Evolutionary conservation across 306 rosid species (phyloP).

Genomic region (Rubus idaeus): DNA sequence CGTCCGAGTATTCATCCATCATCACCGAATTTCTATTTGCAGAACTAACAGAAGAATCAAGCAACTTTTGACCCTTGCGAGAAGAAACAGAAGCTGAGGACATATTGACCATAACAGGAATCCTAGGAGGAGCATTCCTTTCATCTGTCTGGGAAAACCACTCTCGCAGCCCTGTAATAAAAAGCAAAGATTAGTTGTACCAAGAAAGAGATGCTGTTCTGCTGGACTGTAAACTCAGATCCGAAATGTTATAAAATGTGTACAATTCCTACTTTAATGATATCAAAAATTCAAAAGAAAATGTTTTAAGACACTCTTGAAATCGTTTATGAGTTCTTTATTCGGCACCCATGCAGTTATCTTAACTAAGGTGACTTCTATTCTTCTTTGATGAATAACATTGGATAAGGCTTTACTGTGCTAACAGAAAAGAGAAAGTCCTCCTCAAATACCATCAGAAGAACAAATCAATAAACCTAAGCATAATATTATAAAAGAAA

Average conservation of each 20-base stretch:
- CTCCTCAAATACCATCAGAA: not conserved
- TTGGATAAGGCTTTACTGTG: not conserved
- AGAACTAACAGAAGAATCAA: slow-evolving; percentile 59
- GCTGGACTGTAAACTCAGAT: not conserved
- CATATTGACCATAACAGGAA: slow-evolving; percentile 99
- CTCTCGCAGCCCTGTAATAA: slow-evolving; percentile 79
- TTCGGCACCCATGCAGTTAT: not conserved
- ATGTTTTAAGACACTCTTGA: not conserved
- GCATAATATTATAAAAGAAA: too few species aligned
- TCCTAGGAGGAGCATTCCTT: slow-evolving; percentile 91
- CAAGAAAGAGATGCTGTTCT: slow-evolving; percentile 6
- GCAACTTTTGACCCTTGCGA: slow-evolving; percentile 59
- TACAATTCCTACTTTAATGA: not conserved
- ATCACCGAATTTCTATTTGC: slow-evolving; percentile 73
- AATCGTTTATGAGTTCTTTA: not conserved
- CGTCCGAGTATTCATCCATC: slow-evolving; percentile 97
- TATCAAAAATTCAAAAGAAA: not conserved
- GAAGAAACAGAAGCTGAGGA: slow-evolving; percentile 74
- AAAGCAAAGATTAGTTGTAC: slow-evolving; percentile 3
- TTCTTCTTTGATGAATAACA: not conserved
- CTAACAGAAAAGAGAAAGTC: not conserved
- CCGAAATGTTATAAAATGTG: not conserved
- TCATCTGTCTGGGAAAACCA: slow-evolving; percentile 97
- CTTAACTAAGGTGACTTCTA: not conserved
- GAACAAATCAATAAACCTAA: too few species aligned